Evolutionary conservation across 331 rosid species (phyloP).

Genomic region (Quercus lobata): DNA sequence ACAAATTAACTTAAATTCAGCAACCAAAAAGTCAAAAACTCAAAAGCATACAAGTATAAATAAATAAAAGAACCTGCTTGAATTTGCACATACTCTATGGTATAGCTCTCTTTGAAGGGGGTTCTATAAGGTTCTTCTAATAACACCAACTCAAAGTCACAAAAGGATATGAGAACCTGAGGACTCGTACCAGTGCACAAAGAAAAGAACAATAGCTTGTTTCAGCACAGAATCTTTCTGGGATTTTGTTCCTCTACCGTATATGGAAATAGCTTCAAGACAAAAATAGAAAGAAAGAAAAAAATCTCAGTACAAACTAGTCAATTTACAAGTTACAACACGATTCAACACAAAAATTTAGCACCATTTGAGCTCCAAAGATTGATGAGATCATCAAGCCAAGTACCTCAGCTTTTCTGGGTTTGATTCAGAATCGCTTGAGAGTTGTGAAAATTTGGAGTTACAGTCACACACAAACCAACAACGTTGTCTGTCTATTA

Average conservation of each 20-base stretch:
- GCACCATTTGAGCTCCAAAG: neutral
- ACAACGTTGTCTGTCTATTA: conserved; percentile 15
- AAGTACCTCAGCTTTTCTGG: conserved; percentile 7
- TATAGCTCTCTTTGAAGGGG: neutral
- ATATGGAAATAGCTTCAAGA: neutral
- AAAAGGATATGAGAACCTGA: neutral
- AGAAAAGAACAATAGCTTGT: neutral
- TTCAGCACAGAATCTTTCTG: conserved; percentile 11
- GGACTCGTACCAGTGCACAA: neutral
- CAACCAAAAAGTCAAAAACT: neutral
- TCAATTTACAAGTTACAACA: neutral
- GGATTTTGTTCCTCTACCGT: neutral
- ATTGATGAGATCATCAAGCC: neutral
- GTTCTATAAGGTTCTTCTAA: neutral
- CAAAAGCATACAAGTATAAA: neutral
- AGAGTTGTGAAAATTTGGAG: neutral
- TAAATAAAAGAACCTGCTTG: neutral
- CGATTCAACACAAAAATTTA: neutral
- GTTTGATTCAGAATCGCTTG: conserved; percentile 10
- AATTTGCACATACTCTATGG: neutral
- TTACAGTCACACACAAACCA: conserved; percentile 13
- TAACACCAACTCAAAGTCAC: neutral
- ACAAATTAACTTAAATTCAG: neutral
- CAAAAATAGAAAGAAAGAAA: neutral
- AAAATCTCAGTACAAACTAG: neutral